Evolutionary conservation across 331 rosid species (phyloP).

Genomic region (Pyrus hybrid): DNA sequence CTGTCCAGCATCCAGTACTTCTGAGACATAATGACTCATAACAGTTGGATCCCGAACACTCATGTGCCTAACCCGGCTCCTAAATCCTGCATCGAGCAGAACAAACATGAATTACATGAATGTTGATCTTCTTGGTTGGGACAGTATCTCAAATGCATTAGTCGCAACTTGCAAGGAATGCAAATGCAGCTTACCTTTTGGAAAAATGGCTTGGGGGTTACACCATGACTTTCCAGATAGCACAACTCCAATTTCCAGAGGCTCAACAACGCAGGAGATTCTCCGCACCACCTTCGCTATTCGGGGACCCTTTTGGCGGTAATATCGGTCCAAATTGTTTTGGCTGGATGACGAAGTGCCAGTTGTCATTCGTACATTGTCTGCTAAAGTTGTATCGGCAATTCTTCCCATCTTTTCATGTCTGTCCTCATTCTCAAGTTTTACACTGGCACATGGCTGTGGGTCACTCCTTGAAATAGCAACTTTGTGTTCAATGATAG

Average conservation of each 20-base stretch:
- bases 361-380: slow-evolving; percentile 33
- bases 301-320: slow-evolving; percentile 92
- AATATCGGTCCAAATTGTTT: slow-evolving; percentile 46
- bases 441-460: slow-evolving; percentile 30
- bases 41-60: slow-evolving; percentile 67
- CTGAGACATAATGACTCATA: slow-evolving; percentile 72
- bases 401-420: slow-evolving; percentile 38
- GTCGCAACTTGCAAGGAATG: slow-evolving; percentile 8
- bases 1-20: slow-evolving; percentile 78
- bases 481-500: slow-evolving; percentile 14
- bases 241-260: slow-evolving; percentile 76
- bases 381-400: slow-evolving; percentile 40
- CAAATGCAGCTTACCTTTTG: slow-evolving; percentile 54
- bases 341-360: slow-evolving; percentile 49
- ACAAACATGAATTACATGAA: slow-evolving; percentile 15
- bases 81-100: slow-evolving; percentile 69
- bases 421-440: slow-evolving; percentile 38
- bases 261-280: slow-evolving; percentile 90
- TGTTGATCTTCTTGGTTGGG: background rate
- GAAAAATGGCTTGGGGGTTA: slow-evolving; percentile 79
- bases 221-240: slow-evolving; percentile 92
- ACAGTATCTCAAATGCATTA: background rate
- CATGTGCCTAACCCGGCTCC: slow-evolving; percentile 81
- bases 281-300: slow-evolving; percentile 94
- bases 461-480: slow-evolving; percentile 16